These are phyloP conservation scores for Talaromyces ruber DNA, from an alignment of 495 filamentous ascomycete species.

Conservation along the genomic window DNA sequence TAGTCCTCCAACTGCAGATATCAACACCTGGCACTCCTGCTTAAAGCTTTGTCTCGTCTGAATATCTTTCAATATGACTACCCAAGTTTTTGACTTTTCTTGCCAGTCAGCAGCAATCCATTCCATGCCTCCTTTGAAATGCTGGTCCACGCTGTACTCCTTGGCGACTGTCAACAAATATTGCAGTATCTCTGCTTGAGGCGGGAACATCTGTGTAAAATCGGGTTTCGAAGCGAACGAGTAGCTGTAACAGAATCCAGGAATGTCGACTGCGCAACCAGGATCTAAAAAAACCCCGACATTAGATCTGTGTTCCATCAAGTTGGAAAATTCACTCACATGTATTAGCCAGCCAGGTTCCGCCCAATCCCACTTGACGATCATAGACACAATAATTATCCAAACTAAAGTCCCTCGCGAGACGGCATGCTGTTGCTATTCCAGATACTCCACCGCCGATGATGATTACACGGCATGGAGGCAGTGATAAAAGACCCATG, in stretches of 20 bases:
- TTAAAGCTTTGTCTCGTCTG: constrained; percentile 8
- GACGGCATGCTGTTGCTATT: constrained; percentile 17
- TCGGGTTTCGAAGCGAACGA: constrained; percentile 19
- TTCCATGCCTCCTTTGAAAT: constrained; percentile 11
- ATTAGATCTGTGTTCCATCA: neutral
- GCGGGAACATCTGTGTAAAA: constrained; percentile 17
- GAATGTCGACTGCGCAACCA: constrained; percentile 21
- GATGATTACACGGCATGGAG: constrained; percentile 12
- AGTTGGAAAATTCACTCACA: constrained; percentile 6
- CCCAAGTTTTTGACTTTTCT: constrained; percentile 12
- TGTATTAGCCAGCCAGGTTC: constrained; percentile 18
- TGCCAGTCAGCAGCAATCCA: constrained; percentile 13
- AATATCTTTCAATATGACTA: constrained; percentile 8
- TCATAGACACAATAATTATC: constrained; percentile 20
- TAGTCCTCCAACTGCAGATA: constrained; percentile 38
- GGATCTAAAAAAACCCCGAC: constrained; percentile 10
- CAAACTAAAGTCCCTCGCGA: constrained; percentile 13
- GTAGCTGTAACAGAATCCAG: constrained; percentile 17
- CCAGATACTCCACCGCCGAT: constrained; percentile 20
- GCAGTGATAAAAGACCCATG: neutral
- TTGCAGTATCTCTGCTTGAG: constrained; percentile 13
- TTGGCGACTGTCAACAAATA: constrained; percentile 1
- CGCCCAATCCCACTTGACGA: constrained; percentile 10
- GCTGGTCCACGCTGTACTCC: constrained; percentile 7
- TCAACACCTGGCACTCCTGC: constrained; percentile 35